These are phyloP conservation scores for Fusarium sublunatum DNA, from an alignment of 2,329 filamentous ascomycete genomes.

Conservation along the genomic window DNA sequence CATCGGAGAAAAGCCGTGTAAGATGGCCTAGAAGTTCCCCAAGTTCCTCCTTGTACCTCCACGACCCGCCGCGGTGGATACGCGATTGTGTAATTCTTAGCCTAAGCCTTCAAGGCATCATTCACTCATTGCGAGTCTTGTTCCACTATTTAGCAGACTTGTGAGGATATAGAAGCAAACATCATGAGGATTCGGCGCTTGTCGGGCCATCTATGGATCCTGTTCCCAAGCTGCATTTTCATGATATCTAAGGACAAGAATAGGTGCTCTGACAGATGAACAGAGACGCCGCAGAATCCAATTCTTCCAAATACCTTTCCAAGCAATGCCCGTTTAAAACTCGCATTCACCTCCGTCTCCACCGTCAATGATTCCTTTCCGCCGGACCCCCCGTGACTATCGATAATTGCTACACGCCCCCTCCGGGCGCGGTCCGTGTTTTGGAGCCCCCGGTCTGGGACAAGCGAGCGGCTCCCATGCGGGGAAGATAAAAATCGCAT, in stretches of 20 bases:
- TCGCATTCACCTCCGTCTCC: conserved; percentile 26
- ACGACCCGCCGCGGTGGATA: conserved; percentile 36
- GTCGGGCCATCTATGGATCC: conserved; percentile 28
- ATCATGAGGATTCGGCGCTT: conserved; percentile 31
- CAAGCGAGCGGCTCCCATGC: conserved; percentile 43
- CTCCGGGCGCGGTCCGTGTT: conserved; percentile 20
- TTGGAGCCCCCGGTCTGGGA: conserved; percentile 4
- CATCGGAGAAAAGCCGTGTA: conserved; percentile 35
- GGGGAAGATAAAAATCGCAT: conserved; percentile 36
- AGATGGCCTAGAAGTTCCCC: conserved; percentile 2
- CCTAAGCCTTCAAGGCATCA: conserved; percentile 1
- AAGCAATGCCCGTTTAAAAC: conserved; percentile 2
- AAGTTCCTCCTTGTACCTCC: conserved; percentile 24
- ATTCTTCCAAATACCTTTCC: conserved; percentile 2
- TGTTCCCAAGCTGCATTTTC: conserved; percentile 20
- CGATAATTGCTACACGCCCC: conserved; percentile 25
- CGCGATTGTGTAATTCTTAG: conserved; percentile 36
- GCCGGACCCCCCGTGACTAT: conserved; percentile 23
- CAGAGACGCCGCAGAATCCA: background rate
- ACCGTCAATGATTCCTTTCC: conserved; percentile 33
- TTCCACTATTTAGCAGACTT: background rate
- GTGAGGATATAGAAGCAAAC: background rate
- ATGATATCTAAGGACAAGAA: conserved; percentile 31
- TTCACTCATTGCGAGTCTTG: conserved; percentile 4
- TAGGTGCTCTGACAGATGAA: background rate